Conservation (phyloP, 2,329 filamentous ascomycete species). For the Canariomyces notabilis region DNA sequence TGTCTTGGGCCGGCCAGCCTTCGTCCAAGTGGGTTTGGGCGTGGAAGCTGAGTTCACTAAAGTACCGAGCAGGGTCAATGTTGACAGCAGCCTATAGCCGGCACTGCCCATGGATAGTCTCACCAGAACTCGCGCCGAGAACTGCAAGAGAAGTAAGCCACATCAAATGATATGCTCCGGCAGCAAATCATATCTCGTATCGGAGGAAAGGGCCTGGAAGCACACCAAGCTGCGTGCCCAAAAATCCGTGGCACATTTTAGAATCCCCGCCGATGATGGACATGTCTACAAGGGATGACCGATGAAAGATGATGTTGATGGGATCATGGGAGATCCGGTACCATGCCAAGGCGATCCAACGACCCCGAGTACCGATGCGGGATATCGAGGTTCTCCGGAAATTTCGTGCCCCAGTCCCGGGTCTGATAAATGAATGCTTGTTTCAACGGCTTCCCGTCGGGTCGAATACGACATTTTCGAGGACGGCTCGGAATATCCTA, state of each 20-base stretch:
- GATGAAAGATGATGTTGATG: background rate
- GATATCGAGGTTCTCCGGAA: constrained; percentile 10
- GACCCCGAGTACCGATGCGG: constrained; percentile 10
- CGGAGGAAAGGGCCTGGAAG: constrained; percentile 8
- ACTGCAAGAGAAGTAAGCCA: background rate
- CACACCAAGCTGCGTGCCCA: constrained; percentile 6
- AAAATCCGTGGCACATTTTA: constrained; percentile 8
- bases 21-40: too few species aligned
- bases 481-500: too few species aligned
- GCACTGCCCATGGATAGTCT: background rate
- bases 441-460: background rate
- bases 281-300: background rate
- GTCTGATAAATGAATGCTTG: constrained; percentile 11
- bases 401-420: constrained; percentile 13
- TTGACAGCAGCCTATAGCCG: too few species aligned
- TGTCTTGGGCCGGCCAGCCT: background rate
- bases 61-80: too few species aligned
- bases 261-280: constrained; percentile 5
- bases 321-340: constrained; percentile 1
- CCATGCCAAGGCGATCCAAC: constrained; percentile 13
- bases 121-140: background rate
- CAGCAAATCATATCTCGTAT: constrained; percentile 12
- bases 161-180: background rate
- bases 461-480: background rate
- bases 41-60: too few species aligned